These are phyloP conservation scores for Ustilago shanxiensis DNA, from an alignment of 1,284 basidiomycete species.

Conservation along the genomic window DNA sequence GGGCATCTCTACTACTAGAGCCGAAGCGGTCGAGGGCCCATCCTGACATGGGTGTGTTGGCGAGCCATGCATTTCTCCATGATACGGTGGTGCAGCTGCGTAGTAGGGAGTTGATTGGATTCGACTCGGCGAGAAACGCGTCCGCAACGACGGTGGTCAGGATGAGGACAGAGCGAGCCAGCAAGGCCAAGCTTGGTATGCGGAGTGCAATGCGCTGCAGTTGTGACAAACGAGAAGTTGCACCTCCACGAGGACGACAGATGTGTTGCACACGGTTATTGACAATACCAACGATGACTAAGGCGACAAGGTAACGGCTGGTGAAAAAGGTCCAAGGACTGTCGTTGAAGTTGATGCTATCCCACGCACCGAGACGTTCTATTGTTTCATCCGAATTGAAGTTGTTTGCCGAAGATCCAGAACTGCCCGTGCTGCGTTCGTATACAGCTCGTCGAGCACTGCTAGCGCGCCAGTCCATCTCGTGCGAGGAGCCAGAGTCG, in stretches of 20 bases:
- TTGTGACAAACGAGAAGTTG: constrained; percentile 33
- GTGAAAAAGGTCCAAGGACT: constrained; percentile 60
- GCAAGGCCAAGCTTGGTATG: constrained; percentile 53
- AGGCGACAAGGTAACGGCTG: constrained; percentile 58
- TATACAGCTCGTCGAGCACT: constrained; percentile 14
- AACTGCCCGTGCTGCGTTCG: constrained; percentile 6
- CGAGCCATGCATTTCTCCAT: constrained; percentile 52
- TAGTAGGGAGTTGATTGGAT: constrained; percentile 19
- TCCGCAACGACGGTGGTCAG: constrained; percentile 45
- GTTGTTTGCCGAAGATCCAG: constrained; percentile 7
- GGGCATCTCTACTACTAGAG: constrained; percentile 30
- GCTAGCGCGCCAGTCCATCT: constrained; percentile 17
- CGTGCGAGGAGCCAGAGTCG: constrained; percentile 1
- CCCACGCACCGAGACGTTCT: constrained; percentile 36
- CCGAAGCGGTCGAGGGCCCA: constrained; percentile 46
- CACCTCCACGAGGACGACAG: constrained; percentile 59
- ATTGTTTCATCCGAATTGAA: constrained; percentile 12
- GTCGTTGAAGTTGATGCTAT: constrained; percentile 45
- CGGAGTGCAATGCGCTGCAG: constrained; percentile 51
- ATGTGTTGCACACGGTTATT: constrained; percentile 66
- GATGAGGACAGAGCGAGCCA: constrained; percentile 46
- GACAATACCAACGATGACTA: constrained; percentile 57
- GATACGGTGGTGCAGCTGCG: constrained; percentile 11
- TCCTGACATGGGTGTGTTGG: constrained; percentile 27
- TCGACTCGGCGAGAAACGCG: constrained; percentile 31